Evolutionary conservation across 371 early-diverging fungal genomes (phyloP).

Genomic region (Saksenaea oblongispora): DNA sequence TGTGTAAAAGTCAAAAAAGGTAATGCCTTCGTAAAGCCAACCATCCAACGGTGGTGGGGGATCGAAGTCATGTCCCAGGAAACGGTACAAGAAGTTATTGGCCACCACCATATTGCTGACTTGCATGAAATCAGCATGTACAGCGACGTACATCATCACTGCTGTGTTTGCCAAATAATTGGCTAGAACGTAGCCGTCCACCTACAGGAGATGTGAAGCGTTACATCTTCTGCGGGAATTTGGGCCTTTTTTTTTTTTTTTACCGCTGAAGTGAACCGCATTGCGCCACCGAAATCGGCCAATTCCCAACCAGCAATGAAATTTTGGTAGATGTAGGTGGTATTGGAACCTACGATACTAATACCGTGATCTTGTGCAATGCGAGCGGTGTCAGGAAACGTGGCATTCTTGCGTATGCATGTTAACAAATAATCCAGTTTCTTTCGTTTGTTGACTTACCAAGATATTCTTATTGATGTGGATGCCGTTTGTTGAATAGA

Average conservation of each 20-base stretch:
- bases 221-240: background rate
- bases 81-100: conserved; percentile 42
- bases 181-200: conserved; percentile 41
- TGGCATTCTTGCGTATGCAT: conserved; percentile 30
- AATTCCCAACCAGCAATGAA: conserved; percentile 49
- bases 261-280: conserved; percentile 45
- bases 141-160: conserved; percentile 44
- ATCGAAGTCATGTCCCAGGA: conserved; percentile 22
- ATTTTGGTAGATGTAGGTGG: conserved; percentile 46
- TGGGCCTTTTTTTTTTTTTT: conserved; percentile 3
- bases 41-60: conserved; percentile 29
- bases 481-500: conserved; percentile 34
- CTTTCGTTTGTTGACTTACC: conserved; percentile 17
- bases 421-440: background rate
- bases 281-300: conserved; percentile 45
- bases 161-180: conserved; percentile 48
- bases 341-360: conserved; percentile 36
- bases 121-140: conserved; percentile 39
- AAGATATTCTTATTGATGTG: conserved; percentile 43
- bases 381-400: conserved; percentile 33
- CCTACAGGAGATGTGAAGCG: conserved; percentile 13
- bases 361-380: conserved; percentile 45
- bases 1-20: conserved; percentile 46
- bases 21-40: conserved; percentile 47
- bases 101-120: conserved; percentile 41